phyloP scores from a whole-genome alignment of 257 asterid species.

The Rauvolfia tetraphylla region DNA sequence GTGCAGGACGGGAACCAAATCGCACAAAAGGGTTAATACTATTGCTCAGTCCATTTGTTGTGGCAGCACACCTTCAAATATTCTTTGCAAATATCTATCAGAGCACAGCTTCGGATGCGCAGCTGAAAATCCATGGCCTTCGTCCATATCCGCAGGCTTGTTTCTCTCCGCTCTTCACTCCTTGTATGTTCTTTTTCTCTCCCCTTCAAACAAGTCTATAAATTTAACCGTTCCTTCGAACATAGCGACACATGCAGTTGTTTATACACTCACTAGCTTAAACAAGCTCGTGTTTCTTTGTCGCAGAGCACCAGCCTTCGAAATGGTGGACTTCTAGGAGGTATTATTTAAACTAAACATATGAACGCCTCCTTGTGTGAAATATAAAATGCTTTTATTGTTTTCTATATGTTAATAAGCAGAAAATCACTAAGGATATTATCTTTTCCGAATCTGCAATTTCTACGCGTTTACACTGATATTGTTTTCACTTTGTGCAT shows the following conservation, averaged over 20 bases:
- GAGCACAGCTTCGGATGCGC: not conserved
- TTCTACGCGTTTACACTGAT: not conserved
- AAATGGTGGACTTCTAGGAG: constrained; percentile 41
- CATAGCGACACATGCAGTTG: not conserved
- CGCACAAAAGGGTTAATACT: too few species aligned
- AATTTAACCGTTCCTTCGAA: not conserved
- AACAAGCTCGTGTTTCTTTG: constrained; percentile 16
- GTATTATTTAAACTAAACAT: constrained; percentile 22
- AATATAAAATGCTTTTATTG: not conserved
- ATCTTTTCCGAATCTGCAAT: not conserved
- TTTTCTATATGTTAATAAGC: not conserved
- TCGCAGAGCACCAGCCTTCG: constrained; percentile 38
- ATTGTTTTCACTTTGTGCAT: not conserved
- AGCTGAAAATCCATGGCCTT: constrained; percentile 1
- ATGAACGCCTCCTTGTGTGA: not conserved
- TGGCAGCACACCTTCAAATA: not conserved
- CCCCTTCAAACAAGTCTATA: not conserved
- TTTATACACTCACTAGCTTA: not conserved
- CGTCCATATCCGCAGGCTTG: constrained; percentile 37
- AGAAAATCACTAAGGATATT: not conserved
- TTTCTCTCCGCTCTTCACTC: constrained; percentile 35
- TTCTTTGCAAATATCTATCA: not conserved
- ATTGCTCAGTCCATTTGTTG: too few species aligned
- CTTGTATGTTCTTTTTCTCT: constrained; percentile 29
- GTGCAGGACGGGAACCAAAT: too few species aligned